Conservation (phyloP, 225 moss, liverwort and hornwort genomes). For the Takakia lepidozioides region DNA sequence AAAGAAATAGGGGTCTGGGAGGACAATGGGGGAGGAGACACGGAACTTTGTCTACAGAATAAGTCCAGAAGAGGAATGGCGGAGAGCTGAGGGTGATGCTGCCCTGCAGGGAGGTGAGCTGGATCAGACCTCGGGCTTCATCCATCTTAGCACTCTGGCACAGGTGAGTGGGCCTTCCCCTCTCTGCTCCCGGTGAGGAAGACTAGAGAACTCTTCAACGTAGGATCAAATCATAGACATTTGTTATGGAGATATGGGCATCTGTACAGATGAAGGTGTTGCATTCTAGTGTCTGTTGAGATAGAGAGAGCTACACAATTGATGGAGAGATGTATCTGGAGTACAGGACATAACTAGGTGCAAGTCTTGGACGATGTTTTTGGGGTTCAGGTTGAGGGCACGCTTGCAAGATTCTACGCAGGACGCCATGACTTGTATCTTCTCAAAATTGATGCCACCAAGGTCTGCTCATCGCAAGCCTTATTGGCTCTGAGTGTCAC, state of each 20-base stretch:
- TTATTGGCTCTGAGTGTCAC: too few species aligned
- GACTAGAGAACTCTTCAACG: background rate
- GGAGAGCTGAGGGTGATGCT: conserved; percentile 18
- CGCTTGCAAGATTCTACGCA: conserved; percentile 38
- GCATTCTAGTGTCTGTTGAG: background rate
- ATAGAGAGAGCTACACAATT: background rate
- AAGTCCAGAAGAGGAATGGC: conserved; percentile 47
- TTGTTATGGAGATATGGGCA: background rate
- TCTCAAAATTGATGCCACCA: conserved; percentile 37
- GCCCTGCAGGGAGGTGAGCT: conserved; percentile 35
- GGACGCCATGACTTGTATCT: conserved; percentile 47
- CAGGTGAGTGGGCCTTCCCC: conserved; percentile 15
- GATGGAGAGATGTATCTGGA: background rate
- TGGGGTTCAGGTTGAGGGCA: conserved; percentile 25
- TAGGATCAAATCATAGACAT: background rate
- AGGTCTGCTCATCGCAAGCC: too few species aligned
- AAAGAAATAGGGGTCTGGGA: too few species aligned
- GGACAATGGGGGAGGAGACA: too few species aligned
- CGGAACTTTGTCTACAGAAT: conserved; percentile 54
- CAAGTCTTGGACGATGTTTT: background rate
- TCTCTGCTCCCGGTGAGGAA: background rate
- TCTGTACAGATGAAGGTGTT: background rate
- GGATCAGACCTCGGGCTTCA: conserved; percentile 35
- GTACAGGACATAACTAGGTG: background rate
- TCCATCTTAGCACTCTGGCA: conserved; percentile 50